phyloP scores from a whole-genome alignment of 345 rosid species.

The Acer saccharum region DNA sequence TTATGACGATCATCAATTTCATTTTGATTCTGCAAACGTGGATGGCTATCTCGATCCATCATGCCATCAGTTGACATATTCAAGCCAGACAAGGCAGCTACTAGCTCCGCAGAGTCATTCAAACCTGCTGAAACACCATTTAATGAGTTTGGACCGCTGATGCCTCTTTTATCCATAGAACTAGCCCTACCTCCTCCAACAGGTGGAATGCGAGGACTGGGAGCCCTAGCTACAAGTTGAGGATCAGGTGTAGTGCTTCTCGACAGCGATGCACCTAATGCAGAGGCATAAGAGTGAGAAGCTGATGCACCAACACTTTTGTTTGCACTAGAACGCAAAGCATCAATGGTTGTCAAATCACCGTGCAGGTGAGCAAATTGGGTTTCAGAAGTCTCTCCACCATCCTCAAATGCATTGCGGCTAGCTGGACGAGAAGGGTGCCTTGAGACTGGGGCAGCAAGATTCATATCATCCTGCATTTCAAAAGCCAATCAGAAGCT shows the following conservation, averaged over 20 bases:
- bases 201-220: slow-evolving; percentile 61
- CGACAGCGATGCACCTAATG: slow-evolving; percentile 61
- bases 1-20: slow-evolving; percentile 39
- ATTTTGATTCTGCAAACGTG: slow-evolving; percentile 29
- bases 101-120: slow-evolving; percentile 46
- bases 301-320: slow-evolving; percentile 42
- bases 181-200: slow-evolving; percentile 54
- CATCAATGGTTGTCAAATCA: slow-evolving; percentile 42
- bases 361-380: slow-evolving; percentile 45
- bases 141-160: slow-evolving; percentile 34
- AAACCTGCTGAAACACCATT: slow-evolving; percentile 40
- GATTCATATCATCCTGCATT: slow-evolving; percentile 59
- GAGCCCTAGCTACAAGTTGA: slow-evolving; percentile 56
- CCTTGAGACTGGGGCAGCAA: slow-evolving; percentile 39
- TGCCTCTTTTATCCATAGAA: slow-evolving; percentile 50
- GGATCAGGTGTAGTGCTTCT: slow-evolving; percentile 70
- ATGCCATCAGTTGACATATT: slow-evolving; percentile 45
- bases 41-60: slow-evolving; percentile 41
- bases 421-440: slow-evolving; percentile 67
- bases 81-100: slow-evolving; percentile 58
- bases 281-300: slow-evolving; percentile 60
- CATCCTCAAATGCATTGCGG: slow-evolving; percentile 51
- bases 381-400: slow-evolving; percentile 43
- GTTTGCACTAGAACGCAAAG: slow-evolving; percentile 35
- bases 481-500: slow-evolving; percentile 19